These are phyloP conservation scores for Calonectria pauciramosa DNA, from an alignment of 2,329 filamentous ascomycete species.

Conservation along the genomic window DNA sequence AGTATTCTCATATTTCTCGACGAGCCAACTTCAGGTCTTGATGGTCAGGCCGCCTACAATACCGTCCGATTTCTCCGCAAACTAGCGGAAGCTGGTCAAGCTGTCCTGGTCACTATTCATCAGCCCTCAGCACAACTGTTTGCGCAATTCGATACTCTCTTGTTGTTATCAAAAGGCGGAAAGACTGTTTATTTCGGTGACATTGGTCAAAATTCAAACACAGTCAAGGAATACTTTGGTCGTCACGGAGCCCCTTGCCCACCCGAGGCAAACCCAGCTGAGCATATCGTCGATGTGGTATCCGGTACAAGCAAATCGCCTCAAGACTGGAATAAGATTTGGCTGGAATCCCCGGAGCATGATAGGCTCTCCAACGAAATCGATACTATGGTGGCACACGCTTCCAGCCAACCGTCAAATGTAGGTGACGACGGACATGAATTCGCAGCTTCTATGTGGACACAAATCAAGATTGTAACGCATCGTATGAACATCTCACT, in stretches of 20 bases:
- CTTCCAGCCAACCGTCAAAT: conserved; percentile 60
- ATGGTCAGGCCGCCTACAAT: conserved; percentile 77
- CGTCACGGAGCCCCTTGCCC: conserved; percentile 74
- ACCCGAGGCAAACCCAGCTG: conserved; percentile 76
- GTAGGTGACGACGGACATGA: conserved; percentile 70
- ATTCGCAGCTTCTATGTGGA: conserved; percentile 76
- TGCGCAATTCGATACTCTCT: conserved; percentile 74
- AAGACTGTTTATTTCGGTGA: conserved; percentile 78
- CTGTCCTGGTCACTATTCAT: conserved; percentile 78
- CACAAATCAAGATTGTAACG: conserved; percentile 75
- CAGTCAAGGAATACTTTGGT: conserved; percentile 75
- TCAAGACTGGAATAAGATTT: conserved; percentile 77
- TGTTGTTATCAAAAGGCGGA: conserved; percentile 74
- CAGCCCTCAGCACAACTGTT: conserved; percentile 78
- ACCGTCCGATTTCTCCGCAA: conserved; percentile 77
- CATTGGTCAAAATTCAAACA: conserved; percentile 68
- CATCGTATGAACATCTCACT: conserved; percentile 73
- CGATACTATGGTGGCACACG: conserved; percentile 70
- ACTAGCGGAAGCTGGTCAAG: conserved; percentile 75
- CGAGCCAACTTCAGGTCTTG: conserved; percentile 76
- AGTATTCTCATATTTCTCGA: conserved; percentile 72
- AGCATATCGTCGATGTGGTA: conserved; percentile 78
- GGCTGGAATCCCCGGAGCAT: conserved; percentile 75
- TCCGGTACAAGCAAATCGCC: conserved; percentile 59
- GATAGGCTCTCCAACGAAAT: conserved; percentile 71